Conservation (phyloP, 306 rosid genomes). For the Herpetospermum pedunculosum region DNA sequence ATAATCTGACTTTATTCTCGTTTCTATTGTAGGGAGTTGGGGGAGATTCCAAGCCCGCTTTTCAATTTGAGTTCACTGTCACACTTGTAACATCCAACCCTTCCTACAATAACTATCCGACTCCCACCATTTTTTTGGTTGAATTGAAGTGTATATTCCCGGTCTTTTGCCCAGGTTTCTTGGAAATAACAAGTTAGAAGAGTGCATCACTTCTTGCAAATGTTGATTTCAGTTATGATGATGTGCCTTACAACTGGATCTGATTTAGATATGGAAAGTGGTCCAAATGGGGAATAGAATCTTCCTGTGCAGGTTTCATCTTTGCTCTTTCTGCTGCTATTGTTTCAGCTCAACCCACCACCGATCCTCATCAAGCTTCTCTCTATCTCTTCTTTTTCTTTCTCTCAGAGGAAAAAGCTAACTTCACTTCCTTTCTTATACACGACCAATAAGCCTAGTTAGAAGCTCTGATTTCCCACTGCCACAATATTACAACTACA, state of each 20-base stretch:
- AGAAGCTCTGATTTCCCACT: background rate
- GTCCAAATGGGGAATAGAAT: no score
- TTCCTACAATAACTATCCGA: background rate
- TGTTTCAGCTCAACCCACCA: constrained; percentile 29
- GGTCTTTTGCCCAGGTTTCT: constrained; percentile 38
- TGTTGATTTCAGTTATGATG: background rate
- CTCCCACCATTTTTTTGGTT: constrained; percentile 5
- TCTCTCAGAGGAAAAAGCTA: background rate
- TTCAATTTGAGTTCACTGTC: constrained; percentile 50
- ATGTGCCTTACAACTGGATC: background rate
- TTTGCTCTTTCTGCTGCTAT: no score
- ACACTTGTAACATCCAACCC: constrained; percentile 37
- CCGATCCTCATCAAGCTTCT: constrained; percentile 55
- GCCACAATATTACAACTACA: constrained; percentile 41
- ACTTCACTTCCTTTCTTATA: background rate
- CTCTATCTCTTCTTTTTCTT: no score
- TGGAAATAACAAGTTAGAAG: constrained; percentile 59
- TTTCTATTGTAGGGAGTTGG: constrained; percentile 53
- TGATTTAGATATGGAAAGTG: no score
- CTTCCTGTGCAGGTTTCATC: no score
- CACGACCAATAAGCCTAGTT: background rate
- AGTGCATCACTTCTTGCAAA: constrained; percentile 25
- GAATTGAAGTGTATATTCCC: constrained; percentile 6
- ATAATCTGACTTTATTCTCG: background rate
- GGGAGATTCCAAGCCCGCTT: constrained; percentile 44